Percentiles rank a stretch among this genome's conserved stretches.
phyloP scores from a whole-genome alignment of 495 filamentous ascomycete species.

The Daldinia vernicosa region DNA sequence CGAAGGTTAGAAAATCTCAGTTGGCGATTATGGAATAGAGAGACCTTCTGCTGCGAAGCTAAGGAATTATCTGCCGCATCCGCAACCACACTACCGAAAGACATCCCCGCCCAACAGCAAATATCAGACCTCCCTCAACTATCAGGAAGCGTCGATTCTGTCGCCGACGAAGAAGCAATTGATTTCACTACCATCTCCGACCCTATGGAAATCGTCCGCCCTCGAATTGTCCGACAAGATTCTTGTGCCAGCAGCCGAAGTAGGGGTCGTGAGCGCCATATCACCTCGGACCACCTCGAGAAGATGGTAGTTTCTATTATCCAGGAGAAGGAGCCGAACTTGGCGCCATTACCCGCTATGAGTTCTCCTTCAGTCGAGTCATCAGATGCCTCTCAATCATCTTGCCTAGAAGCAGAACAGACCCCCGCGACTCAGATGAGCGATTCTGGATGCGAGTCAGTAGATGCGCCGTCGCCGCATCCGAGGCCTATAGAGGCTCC shows the following conservation, averaged over 20 bases:
- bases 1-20: slow-evolving; percentile 92
- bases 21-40: slow-evolving; percentile 95
- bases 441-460: slow-evolving; percentile 49
- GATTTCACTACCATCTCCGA: slow-evolving; percentile 69
- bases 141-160: slow-evolving; percentile 90
- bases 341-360: slow-evolving; percentile 65
- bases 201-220: slow-evolving; percentile 65
- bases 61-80: slow-evolving; percentile 43
- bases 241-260: slow-evolving; percentile 67
- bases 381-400: slow-evolving; percentile 35
- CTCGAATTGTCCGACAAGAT: slow-evolving; percentile 64
- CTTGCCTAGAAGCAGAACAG: slow-evolving; percentile 42
- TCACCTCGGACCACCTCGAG: slow-evolving; percentile 84
- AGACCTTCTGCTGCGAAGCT: slow-evolving; percentile 91
- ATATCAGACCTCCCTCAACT: slow-evolving; percentile 77
- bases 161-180: slow-evolving; percentile 77
- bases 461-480: slow-evolving; percentile 36
- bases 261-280: slow-evolving; percentile 84
- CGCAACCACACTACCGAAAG: slow-evolving; percentile 51
- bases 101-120: slow-evolving; percentile 53
- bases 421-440: slow-evolving; percentile 70
- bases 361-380: slow-evolving; percentile 45
- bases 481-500: slow-evolving; percentile 47
- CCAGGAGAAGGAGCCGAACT: slow-evolving; percentile 76
- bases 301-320: slow-evolving; percentile 88